These are phyloP conservation scores for Saprolegnia parasitica DNA, from an alignment of 352 stramenopile genomes.

Conservation along the genomic window DNA sequence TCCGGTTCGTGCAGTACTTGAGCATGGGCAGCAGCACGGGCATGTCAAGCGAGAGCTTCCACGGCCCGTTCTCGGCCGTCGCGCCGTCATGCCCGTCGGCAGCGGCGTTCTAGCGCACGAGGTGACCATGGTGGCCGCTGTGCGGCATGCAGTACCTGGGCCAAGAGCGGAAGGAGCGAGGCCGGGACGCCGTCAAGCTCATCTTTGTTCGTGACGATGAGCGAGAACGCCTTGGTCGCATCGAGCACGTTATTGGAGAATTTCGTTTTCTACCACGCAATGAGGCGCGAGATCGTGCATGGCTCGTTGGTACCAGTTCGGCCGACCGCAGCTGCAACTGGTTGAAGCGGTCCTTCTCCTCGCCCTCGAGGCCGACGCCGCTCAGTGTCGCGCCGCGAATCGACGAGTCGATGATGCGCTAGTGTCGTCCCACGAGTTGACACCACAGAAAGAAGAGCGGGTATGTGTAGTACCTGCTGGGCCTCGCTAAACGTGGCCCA, in stretches of 20 bases:
- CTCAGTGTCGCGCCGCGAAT: constrained; percentile 86
- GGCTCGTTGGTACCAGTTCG: constrained; percentile 56
- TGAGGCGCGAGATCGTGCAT: constrained; percentile 1
- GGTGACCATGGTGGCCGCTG: constrained; percentile 17
- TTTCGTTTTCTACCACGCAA: constrained; percentile 71
- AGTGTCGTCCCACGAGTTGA: not conserved
- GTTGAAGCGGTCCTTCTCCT: constrained; percentile 93
- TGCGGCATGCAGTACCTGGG: constrained; percentile 44
- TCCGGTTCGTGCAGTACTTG: constrained; percentile 89
- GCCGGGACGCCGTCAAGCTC: constrained; percentile 89
- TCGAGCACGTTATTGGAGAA: constrained; percentile 98
- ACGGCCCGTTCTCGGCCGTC: constrained; percentile 84
- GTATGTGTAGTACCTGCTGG: constrained; percentile 59
- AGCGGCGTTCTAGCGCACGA: constrained; percentile 24
- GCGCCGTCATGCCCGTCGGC: constrained; percentile 47
- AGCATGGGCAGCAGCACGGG: constrained; percentile 95
- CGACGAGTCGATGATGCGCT: constrained; percentile 86
- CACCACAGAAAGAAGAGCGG: too few species aligned
- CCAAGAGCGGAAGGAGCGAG: constrained; percentile 90
- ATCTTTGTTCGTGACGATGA: constrained; percentile 79
- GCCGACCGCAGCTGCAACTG: constrained; percentile 91
- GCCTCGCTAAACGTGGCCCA: constrained; percentile 51
- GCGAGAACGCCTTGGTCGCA: constrained; percentile 92
- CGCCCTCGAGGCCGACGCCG: constrained; percentile 90
- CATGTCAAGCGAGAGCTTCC: constrained; percentile 93